phyloP scores from a whole-genome alignment of 2,329 filamentous ascomycete genomes.

The Parasarocladium wereldwijsianum region DNA sequence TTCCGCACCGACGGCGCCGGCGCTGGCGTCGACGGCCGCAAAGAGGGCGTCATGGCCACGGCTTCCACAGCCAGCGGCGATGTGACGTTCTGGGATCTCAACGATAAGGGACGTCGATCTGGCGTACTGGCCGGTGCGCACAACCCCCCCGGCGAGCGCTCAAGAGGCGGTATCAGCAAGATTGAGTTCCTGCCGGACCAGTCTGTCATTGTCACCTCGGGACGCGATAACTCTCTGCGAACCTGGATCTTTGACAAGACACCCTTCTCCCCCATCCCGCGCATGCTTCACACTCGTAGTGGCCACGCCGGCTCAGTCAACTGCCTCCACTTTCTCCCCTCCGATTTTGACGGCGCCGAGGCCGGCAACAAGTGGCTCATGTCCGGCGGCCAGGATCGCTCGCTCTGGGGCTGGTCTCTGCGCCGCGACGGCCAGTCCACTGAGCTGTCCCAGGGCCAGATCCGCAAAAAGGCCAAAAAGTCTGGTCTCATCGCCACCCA shows the following conservation, averaged over 20 bases:
- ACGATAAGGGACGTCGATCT: constrained; percentile 72
- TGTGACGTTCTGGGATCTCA: constrained; percentile 92
- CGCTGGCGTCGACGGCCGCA: constrained; percentile 72
- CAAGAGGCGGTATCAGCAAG: constrained; percentile 68
- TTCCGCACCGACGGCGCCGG: constrained; percentile 85
- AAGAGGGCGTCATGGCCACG: constrained; percentile 88
- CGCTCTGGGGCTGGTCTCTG: constrained; percentile 92
- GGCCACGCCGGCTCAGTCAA: constrained; percentile 82
- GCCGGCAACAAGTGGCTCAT: constrained; percentile 86
- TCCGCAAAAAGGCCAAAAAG: constrained; percentile 83
- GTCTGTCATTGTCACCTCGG: constrained; percentile 78
- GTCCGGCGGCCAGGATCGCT: constrained; percentile 77
- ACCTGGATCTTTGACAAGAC: constrained; percentile 94
- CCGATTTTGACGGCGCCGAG: constrained; percentile 80
- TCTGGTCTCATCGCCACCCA: constrained; percentile 51
- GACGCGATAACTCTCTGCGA: constrained; percentile 83
- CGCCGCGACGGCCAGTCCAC: constrained; percentile 86
- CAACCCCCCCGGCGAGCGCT: constrained; percentile 50
- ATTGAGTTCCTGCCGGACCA: constrained; percentile 83
- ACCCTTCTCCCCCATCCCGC: constrained; percentile 74
- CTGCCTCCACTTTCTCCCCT: constrained; percentile 69
- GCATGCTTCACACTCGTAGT: constrained; percentile 71
- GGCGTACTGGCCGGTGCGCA: constrained; percentile 82
- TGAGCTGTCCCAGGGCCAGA: constrained; percentile 80
- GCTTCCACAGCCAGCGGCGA: constrained; percentile 68